Evolutionary conservation across 495 filamentous ascomycete genomes (phyloP).

Genomic region (Lichenothelia convexa): DNA sequence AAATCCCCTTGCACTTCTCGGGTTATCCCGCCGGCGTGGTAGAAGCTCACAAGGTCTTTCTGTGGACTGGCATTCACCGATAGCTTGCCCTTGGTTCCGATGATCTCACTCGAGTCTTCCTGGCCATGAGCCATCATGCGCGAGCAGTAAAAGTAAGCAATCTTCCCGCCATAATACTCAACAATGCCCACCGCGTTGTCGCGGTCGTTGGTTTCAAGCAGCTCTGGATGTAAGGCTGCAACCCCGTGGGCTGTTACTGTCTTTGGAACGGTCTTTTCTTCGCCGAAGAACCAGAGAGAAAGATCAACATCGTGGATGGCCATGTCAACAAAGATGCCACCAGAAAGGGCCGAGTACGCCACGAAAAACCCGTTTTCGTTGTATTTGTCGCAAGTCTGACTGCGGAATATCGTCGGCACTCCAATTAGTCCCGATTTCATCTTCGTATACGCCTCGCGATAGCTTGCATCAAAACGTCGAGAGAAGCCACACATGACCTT

Average conservation of each 20-base stretch:
- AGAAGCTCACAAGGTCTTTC: conserved; percentile 11
- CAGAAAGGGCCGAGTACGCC: conserved; percentile 1
- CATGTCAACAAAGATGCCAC: conserved; percentile 7
- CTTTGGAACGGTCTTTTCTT: conserved; percentile 12
- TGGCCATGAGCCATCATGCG: conserved; percentile 18
- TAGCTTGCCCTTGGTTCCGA: conserved; percentile 18
- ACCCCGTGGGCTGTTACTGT: neutral
- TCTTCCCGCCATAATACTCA: conserved; percentile 21
- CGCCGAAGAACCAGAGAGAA: conserved; percentile 37
- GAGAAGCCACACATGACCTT: conserved; percentile 8
- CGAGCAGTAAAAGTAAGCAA: conserved; percentile 22
- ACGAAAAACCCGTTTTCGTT: conserved; percentile 7
- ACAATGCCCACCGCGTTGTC: conserved; percentile 22
- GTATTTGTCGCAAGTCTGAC: conserved; percentile 4
- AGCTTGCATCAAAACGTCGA: conserved; percentile 6
- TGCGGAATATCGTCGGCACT: conserved; percentile 2
- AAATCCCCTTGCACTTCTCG: conserved; percentile 16
- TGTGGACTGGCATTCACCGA: conserved; percentile 15
- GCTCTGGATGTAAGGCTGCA: conserved; percentile 15
- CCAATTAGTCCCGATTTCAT: conserved; percentile 2
- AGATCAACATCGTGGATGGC: conserved; percentile 41
- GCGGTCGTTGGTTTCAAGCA: conserved; percentile 12
- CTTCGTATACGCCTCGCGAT: conserved; percentile 3
- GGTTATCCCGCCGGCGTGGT: conserved; percentile 10
- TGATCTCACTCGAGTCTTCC: conserved; percentile 18